Conservation (phyloP, 2,329 filamentous ascomycete genomes). For the Tolypocladium paradoxum region DNA sequence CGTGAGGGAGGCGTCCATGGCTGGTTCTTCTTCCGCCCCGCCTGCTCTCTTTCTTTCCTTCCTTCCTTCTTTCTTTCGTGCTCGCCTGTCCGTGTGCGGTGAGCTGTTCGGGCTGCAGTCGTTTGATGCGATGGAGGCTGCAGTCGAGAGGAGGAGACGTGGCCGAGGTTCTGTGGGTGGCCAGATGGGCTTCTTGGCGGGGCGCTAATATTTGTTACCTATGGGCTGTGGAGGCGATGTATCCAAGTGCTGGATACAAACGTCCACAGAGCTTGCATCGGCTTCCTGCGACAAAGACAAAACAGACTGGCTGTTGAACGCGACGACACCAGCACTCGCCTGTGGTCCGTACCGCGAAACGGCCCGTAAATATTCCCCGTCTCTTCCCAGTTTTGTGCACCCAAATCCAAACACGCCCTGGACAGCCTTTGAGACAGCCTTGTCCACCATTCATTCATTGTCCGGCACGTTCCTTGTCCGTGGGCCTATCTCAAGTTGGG, state of each 20-base stretch:
- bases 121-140: background rate
- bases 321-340: too few relatives aligned
- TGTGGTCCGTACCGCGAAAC: background rate
- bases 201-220: background rate
- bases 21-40: background rate
- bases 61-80: background rate
- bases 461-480: background rate
- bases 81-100: background rate
- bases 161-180: background rate
- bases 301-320: too few relatives aligned
- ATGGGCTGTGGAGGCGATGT: background rate
- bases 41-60: background rate
- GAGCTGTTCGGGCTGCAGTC: background rate
- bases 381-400: background rate
- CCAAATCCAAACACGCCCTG: background rate
- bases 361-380: too few relatives aligned
- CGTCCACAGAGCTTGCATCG: background rate
- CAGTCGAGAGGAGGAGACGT: background rate
- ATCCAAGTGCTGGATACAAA: background rate
- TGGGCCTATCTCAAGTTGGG: background rate
- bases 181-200: background rate
- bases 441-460: background rate
- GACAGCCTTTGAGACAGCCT: background rate
- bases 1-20: constrained; percentile 21
- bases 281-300: too few relatives aligned